These are phyloP conservation scores for Pichia terricola DNA, from an alignment of 1,139 yeast genomes.

Conservation along the genomic window DNA sequence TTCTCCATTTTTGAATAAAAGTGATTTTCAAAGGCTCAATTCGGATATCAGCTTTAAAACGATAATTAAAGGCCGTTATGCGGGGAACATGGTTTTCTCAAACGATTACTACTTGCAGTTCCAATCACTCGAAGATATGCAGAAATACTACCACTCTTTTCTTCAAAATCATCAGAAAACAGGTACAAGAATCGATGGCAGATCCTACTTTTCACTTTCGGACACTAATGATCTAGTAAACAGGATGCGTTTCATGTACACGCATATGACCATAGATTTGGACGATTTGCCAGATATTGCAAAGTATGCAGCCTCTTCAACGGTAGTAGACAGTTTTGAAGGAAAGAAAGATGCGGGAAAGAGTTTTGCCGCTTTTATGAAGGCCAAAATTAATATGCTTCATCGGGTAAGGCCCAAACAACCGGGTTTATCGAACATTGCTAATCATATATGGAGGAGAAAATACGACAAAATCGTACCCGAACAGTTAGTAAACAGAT, in stretches of 20 bases:
- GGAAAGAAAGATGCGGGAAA: neutral
- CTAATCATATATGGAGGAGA: too few species aligned
- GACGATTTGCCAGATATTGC: neutral
- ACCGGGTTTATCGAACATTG: too few species aligned
- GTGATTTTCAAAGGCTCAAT: slow-evolving; percentile 4
- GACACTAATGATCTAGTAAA: neutral
- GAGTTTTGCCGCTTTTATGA: too few species aligned
- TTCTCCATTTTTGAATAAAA: neutral
- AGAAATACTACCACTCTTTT: neutral
- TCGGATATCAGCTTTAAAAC: slow-evolving; percentile 1
- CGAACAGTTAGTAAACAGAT: neutral
- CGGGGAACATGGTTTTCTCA: slow-evolving; percentile 3
- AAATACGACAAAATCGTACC: too few species aligned
- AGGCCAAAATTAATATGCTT: too few species aligned
- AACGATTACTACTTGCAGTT: slow-evolving; percentile 9
- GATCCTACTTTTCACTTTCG: neutral
- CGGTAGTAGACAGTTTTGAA: neutral
- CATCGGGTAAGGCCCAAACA: too few species aligned
- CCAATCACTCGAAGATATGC: slow-evolving; percentile 1
- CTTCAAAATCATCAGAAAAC: neutral
- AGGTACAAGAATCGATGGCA: neutral
- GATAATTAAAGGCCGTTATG: slow-evolving; percentile 9
- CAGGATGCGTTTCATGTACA: neutral
- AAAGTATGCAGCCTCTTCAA: neutral
- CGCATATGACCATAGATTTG: neutral